These are phyloP conservation scores for Quaeritorhiza haematococci DNA, from an alignment of 371 early-diverging fungal species.

Conservation along the genomic window DNA sequence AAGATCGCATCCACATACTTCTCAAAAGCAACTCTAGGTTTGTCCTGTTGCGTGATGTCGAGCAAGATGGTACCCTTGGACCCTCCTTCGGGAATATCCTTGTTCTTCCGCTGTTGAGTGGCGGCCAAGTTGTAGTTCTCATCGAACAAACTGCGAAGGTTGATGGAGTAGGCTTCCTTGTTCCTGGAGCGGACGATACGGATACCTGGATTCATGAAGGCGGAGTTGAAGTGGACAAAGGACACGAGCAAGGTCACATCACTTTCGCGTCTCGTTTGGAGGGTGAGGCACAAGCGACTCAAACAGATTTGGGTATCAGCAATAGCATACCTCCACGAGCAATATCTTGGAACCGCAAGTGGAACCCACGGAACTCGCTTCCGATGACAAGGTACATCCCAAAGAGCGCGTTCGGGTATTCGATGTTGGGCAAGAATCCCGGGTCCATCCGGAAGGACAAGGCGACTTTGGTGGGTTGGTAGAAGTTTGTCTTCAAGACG, in stretches of 20 bases:
- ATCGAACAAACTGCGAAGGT: conserved; percentile 91
- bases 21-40: conserved; percentile 92
- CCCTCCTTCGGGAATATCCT: conserved; percentile 98
- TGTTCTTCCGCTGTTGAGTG: conserved; percentile 98
- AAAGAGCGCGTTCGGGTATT: conserved; percentile 87
- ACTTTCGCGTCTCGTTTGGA: too few relatives aligned
- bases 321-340: conserved; percentile 84
- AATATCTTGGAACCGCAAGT: conserved; percentile 95
- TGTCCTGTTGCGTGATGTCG: conserved; percentile 91
- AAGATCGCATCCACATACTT: conserved; percentile 95
- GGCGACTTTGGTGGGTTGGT: conserved; percentile 97
- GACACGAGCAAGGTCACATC: too few relatives aligned
- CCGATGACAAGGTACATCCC: conserved; percentile 97
- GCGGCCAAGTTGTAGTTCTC: conserved; percentile 97
- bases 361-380: conserved; percentile 97
- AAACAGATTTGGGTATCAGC: too few relatives aligned
- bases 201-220: conserved; percentile 52
- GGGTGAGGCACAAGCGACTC: too few relatives aligned
- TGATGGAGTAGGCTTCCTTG: conserved; percentile 93
- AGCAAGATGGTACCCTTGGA: conserved; percentile 96
- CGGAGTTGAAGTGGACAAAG: neutral
- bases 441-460: conserved; percentile 96
- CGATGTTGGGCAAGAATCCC: conserved; percentile 84
- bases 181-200: conserved; percentile 96
- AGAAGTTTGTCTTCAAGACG: conserved; percentile 98